Evolutionary conservation across 805 yeast genomes (phyloP), one percentile per base, ranked within the genome.

Genomic region (Lachancea kluyveri): DNA sequence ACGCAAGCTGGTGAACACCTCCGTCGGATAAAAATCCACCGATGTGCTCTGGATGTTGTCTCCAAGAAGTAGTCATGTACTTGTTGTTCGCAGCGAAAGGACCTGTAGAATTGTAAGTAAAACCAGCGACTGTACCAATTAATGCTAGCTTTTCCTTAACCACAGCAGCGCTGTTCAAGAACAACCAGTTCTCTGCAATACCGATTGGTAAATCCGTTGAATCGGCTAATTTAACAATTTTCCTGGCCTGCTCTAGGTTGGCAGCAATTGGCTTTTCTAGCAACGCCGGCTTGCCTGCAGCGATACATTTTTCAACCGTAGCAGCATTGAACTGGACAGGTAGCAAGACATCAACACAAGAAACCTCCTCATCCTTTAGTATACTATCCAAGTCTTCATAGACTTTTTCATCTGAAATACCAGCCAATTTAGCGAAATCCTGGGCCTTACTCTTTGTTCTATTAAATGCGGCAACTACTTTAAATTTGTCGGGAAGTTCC

Each of bases 261-360:
- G 95, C 94, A 20, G 96, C 92, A 53, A 90, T 78, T 42, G 97
- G 97, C 62, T 90, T 90, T 57, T 90, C 97, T 49, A 90, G 59
- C 22, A 75, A 67, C 27, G 88, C 67, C 37, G 95, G 92, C 62
- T 88, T 90, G 30, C 76, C 74, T 45, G 81, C 70, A 29, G 72
- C 68, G 33, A 85, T 64, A 2, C 94, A 94, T 44, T 71, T 67
- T 48, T 75, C 67, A 20, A 87, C 79, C 3, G 77, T 77, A 23
- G 67, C 74, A 27, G 76, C 63, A 56, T 86, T 90, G 64, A 60
- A 71, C 55, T 86, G 90, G 1, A 79, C 95, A n/a, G 97, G 97
- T 32, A 90, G 70, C 40, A 88, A 67, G 3, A 86, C 94, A 53
- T 90, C 96, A 17, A 90, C 70, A 18, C 79, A 70, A 39, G 83